Base-by-base conservation (phyloP, 78 protist species). In the Speleostelium caveatum region DNA sequence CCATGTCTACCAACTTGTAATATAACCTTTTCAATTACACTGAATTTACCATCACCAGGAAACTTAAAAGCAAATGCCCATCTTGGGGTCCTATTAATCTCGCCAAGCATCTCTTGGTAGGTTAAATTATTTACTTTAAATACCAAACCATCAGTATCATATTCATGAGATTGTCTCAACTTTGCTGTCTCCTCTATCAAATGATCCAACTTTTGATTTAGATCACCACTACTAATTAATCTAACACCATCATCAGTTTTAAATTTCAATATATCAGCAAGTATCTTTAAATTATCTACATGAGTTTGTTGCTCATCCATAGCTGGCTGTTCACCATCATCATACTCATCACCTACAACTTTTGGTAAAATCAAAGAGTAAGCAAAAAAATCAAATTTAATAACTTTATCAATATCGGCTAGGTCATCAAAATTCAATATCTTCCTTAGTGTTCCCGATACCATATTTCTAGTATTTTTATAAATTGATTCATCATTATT, bases 51-150 rank as follows among this genome's bases (percentile, higher is more conserved):
- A 4, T 38, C 22, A 3, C 87, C 94, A 16, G 53, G 39, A 55
- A 78, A 88, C 38, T 88, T 88, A 72, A 66, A 88, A 3, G 94
- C 94, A 24, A 88, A 62, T 19, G 94, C 94, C 94, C 94, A 88
- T 51, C 94, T 61, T 24, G 94, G 94, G 17, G 94, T 38, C 30
- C 87, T 62, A 58, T 78, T 51, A 2, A 42, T 36, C 1, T 88
- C 80, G 1, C 86, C 79, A 1, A 88, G 21, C 12, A 14, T 17
- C 8, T 28, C n/a, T 53, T 88, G 94, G 5, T 26, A 3, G 2
- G 12, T 75, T 3, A 75, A 45, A 19, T 24, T 26, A 62, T 88
- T 75, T 0, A 88, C 77, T 41, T 88, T 88, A 3, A 88, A 42
- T 2, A 88, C 94, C 7, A 88, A 33, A n/a, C 94, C 94, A 62